Conservation (phyloP, 2,329 filamentous ascomycete species). For the Talaromyces atroroseus region DNA sequence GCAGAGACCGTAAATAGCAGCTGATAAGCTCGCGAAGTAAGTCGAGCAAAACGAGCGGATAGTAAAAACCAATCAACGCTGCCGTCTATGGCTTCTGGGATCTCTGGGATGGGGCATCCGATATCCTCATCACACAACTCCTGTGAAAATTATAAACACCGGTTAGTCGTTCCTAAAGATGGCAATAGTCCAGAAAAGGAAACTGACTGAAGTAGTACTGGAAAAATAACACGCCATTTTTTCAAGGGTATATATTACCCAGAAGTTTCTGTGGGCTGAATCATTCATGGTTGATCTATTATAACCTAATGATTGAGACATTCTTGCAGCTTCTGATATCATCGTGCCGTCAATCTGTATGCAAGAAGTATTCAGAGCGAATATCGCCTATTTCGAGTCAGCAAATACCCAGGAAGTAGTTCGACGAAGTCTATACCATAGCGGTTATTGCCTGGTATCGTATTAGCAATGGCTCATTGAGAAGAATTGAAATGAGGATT, state of each 20-base stretch:
- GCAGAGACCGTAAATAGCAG: slow-evolving; percentile 34
- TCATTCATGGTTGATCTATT: slow-evolving; percentile 20
- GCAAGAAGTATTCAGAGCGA: slow-evolving; percentile 29
- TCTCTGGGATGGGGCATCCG: slow-evolving; percentile 29
- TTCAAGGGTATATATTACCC: slow-evolving; percentile 38
- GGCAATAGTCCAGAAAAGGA: background rate
- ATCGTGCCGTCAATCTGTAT: slow-evolving; percentile 30
- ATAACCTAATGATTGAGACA: slow-evolving; percentile 28
- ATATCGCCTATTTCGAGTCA: slow-evolving; percentile 27
- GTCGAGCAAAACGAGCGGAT: slow-evolving; percentile 25
- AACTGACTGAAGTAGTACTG: slow-evolving; percentile 28
- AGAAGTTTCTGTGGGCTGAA: slow-evolving; percentile 29
- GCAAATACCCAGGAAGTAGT: background rate
- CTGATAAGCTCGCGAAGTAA: slow-evolving; percentile 30
- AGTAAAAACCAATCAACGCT: slow-evolving; percentile 34
- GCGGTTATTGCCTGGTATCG: slow-evolving; percentile 9
- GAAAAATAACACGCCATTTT: slow-evolving; percentile 25
- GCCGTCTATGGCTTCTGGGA: slow-evolving; percentile 28
- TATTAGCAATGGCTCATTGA: background rate
- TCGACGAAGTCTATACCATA: slow-evolving; percentile 14
- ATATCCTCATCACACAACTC: slow-evolving; percentile 35
- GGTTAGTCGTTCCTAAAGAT: background rate
- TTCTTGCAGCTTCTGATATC: slow-evolving; percentile 30
- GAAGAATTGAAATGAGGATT: background rate
- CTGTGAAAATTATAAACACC: slow-evolving; percentile 15